Base-by-base conservation (phyloP, 2,329 filamentous ascomycete species). In the Herpotrichia juniperi region DNA sequence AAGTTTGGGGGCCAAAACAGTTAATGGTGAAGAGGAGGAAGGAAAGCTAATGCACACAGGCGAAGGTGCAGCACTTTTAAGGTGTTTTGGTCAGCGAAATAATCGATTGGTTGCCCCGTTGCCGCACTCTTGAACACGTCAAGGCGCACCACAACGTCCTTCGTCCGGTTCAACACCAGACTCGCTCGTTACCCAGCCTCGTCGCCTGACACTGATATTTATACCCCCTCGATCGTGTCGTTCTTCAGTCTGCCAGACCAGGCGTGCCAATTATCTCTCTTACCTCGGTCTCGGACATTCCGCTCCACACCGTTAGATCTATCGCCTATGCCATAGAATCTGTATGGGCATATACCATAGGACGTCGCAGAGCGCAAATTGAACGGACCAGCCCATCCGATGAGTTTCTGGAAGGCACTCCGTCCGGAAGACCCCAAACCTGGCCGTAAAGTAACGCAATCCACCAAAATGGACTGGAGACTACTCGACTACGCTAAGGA, bases 401-500 rank as follows among this genome's bases (percentile, higher is more conserved):
- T 40, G 37, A 40, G 16, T 40, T 40, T 40, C 37, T 40, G 37
- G 37, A 40, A 21, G 37, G 25, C 22, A 40, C 19, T 9, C 11
- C 37, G n/a, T n/a, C n/a, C n/a, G n/a, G n/a, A n/a, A n/a, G n/a
- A n/a, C n/a, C n/a, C n/a, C n/a, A n/a, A n/a, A n/a, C n/a, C n/a
- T n/a, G n/a, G n/a, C n/a, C n/a, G n/a, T n/a, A 50, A 48, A 43
- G 56, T 63, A 63, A 66, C 64, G 56, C 64, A 50, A 64, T 64
- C 52, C 8, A n/a, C 40, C 31, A 61, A 48, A 54, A 74, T 74
- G 71, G 70, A 73, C 58, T 71, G 67, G 69, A 66, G 60, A 61
- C 66, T 73, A 25, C 60, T 69, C 46, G 71, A 73, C 35, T 71
- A 72, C 59, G 69, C 80, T 62, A 73, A 76, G 61, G 75, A 76